phyloP scores from a whole-genome alignment of 169 alveolate species.

The Pseudocohnilembus persalinus region DNA sequence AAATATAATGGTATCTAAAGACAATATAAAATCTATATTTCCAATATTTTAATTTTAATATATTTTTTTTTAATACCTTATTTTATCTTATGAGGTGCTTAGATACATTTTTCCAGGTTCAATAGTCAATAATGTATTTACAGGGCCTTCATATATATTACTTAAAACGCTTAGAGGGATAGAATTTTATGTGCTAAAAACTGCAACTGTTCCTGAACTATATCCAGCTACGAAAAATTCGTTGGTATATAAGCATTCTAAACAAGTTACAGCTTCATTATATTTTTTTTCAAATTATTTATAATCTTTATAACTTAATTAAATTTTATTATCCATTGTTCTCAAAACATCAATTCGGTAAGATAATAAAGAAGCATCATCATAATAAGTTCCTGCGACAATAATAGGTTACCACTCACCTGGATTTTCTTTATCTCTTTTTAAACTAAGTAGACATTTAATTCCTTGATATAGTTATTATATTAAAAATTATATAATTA shows the following conservation, averaged over 20 bases:
- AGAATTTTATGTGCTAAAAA: slow-evolving; percentile 6
- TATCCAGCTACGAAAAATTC: slow-evolving; percentile 13
- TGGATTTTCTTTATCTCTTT: slow-evolving; percentile 10
- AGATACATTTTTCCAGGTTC: slow-evolving; percentile 10
- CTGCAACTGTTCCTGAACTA: slow-evolving; percentile 9
- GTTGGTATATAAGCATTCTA: slow-evolving; percentile 3
- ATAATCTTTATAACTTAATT: slow-evolving; percentile 1
- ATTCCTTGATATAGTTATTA: neutral
- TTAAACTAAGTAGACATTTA: slow-evolving; percentile 1
- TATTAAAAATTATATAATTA: no score
- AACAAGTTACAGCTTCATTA: slow-evolving; percentile 6
- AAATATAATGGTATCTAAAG: slow-evolving; percentile 8
- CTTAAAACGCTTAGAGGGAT: neutral
- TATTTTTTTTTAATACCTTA: no score
- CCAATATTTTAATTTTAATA: no score
- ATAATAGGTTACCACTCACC: slow-evolving; percentile 25
- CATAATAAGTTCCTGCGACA: slow-evolving; percentile 13
- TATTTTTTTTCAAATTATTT: slow-evolving; percentile 9
- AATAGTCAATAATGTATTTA: neutral
- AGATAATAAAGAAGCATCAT: neutral
- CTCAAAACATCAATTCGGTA: slow-evolving; percentile 8
- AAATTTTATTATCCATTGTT: slow-evolving; percentile 1
- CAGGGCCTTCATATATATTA: slow-evolving; percentile 3
- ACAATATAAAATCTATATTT: no score
- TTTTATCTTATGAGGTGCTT: neutral